Percentiles rank a stretch among this genome's conserved stretches.
phyloP scores from a whole-genome alignment of 345 rosid species.

The Lepidium aucheri region DNA sequence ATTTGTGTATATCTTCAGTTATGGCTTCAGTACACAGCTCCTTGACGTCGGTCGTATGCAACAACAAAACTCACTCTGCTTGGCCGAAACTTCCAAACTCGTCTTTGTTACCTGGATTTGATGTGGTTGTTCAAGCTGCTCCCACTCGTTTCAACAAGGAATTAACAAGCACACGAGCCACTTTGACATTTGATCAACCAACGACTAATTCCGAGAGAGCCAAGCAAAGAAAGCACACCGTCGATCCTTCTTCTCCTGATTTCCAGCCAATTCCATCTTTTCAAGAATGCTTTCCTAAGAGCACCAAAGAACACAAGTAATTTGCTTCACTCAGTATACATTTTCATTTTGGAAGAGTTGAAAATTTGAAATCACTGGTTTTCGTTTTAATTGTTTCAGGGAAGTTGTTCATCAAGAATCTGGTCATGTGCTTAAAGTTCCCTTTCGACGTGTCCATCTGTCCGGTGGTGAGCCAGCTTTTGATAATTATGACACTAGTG shows the following conservation, averaged over 20 bases:
- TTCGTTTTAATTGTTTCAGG: constrained; percentile 30
- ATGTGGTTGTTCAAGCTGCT: constrained; percentile 39
- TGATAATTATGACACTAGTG: constrained; percentile 92
- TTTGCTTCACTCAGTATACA: not conserved
- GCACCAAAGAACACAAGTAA: constrained; percentile 74
- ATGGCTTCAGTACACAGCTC: constrained; percentile 72
- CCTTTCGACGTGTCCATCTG: constrained; percentile 77
- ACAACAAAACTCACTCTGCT: constrained; percentile 45
- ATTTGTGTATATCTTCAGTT: not conserved
- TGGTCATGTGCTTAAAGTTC: constrained; percentile 83
- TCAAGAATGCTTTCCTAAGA: constrained; percentile 83
- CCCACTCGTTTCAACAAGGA: constrained; percentile 40
- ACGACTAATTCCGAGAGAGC: constrained; percentile 41
- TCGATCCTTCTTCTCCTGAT: constrained; percentile 90
- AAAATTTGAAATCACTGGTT: not conserved
- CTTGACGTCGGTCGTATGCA: constrained; percentile 43
- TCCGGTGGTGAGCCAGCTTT: constrained; percentile 81
- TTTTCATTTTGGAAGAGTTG: not conserved
- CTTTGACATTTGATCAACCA: constrained; percentile 76
- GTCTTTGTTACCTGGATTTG: constrained; percentile 54
- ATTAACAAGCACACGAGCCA: constrained; percentile 39
- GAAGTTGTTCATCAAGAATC: constrained; percentile 77
- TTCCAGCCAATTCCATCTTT: constrained; percentile 83
- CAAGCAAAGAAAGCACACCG: constrained; percentile 59
- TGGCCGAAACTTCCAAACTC: constrained; percentile 40